Evolutionary conservation across 2,329 filamentous ascomycete genomes (phyloP).

Genomic region (Cordyceps javanica): DNA sequence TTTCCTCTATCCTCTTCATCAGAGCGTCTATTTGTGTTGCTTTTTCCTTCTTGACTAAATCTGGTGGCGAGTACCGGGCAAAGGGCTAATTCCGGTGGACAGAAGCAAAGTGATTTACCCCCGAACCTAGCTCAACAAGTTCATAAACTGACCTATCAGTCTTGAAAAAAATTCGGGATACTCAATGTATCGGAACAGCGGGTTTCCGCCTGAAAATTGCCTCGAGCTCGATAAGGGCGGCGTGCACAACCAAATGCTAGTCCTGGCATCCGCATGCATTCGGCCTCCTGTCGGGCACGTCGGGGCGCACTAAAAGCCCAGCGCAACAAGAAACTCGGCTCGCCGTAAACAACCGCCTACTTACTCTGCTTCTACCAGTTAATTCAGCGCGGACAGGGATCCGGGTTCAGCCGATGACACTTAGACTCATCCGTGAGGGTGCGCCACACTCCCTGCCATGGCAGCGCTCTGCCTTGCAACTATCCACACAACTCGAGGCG

Average conservation of each 20-base stretch:
- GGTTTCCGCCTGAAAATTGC: not conserved
- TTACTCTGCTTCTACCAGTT: no score
- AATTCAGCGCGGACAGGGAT: conserved; percentile 6
- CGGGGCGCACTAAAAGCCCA: not conserved
- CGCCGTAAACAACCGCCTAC: not conserved
- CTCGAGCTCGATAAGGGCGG: not conserved
- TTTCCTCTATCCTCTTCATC: not conserved
- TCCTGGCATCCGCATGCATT: not conserved
- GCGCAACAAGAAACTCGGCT: not conserved
- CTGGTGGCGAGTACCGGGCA: not conserved
- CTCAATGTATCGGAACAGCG: not conserved
- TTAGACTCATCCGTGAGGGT: not conserved
- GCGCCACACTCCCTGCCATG: not conserved
- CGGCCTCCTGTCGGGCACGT: not conserved
- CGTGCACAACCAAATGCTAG: not conserved
- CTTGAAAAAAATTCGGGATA: not conserved
- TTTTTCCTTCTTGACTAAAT: not conserved
- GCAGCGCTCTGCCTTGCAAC: not conserved
- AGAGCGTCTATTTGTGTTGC: not conserved
- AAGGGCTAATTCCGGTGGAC: not conserved
- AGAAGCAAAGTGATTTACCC: not conserved
- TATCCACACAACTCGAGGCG: not conserved
- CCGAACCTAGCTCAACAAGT: no score
- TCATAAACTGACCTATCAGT: not conserved
- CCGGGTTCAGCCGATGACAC: not conserved